Evolutionary conservation across 1,139 yeast species (phyloP), one percentile per base, ranked within the genome.

Genomic region (Ogataea hybrid): DNA sequence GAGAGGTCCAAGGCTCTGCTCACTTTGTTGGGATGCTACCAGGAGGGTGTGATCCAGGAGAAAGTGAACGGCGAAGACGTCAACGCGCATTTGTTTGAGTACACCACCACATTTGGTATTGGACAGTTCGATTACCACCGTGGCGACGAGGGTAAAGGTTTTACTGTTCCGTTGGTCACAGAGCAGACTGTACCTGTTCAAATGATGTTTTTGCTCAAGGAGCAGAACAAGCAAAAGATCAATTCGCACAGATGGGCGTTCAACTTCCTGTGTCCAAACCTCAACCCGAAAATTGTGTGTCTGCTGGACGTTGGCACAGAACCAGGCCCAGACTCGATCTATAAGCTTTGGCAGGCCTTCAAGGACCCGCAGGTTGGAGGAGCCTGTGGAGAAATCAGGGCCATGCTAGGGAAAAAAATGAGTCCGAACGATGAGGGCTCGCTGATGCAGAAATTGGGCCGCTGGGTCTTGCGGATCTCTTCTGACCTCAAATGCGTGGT

Each of bases 161-260:
- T 44, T 31, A 51, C 52, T n/a, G 77, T 84, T 41, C 71, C 71
- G 37, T 62, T 75, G 16, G 71, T 74, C 5, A 68, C 77, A 9
- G 75, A 80, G 37, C 80, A 81, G 53, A 71, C 79, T 6, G 73
- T 71, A 30, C 94, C 94, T 1, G 81, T 84, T 6, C 95, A 85
- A 60, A 65, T 85, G 62, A 65, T 85, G 51, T 85, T 84, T 62
- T 80, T 92, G 56, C 67, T 85, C 51, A 85, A 85, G 63, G 94
- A 85, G 54, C 77, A 81, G 57, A 85, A 85, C 62, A 71, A 79
- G 48, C 79, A 82, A 62, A 85, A 85, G 61, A 85, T 85, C 62
- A 85, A 85, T 61, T 81, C 89, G 14, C 95, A 85, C 61, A 70
- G 95, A 54, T 85, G 95, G 95, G 83, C 86, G 49, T 81, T 85